Evolutionary conservation across 352 stramenopile species (phyloP), one percentile per base, ranked within the genome.

Genomic region (Pythium grandisporangium): DNA sequence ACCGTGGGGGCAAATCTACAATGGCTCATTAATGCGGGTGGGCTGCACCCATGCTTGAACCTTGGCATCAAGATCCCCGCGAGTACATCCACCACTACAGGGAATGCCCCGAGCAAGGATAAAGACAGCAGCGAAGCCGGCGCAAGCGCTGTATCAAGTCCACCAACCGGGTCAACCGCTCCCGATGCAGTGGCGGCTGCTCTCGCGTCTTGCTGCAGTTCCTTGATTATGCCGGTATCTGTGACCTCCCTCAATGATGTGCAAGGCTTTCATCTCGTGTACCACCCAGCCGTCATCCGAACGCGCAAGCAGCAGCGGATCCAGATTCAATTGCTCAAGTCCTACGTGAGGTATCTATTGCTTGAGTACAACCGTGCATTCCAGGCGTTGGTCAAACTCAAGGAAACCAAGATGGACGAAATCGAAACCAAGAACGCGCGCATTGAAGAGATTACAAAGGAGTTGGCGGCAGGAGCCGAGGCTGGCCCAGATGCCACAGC

Each of bases 361-460:
- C 53, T 45, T 20, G 54, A 66, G 19, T 97, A 95, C 69, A 97
- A 97, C 51, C 48, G 52, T 27, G 71, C 91, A 37, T 95, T 97
- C 47, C 53, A 87, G 22, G 67, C 72, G 33, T 51, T 96, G 1
- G 47, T 61, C 21, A 59, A 56, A 19, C 62, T 81, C 10, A 97
- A 97, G 37, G 61, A 85, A 34, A 59, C 66, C 45, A 86, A 81
- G 1, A 70, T 95, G 29, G 80, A 90, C 24, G 70, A 92, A 43
- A 91, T 97, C 24, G 73, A 95, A 30, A 62, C 70, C 23, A 93
- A 94, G 51, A 95, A 95, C 42, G 63, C 72, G 19, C 79, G 90
- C 23, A 93, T 97, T 42, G 42, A 64, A 16, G 83, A 97, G 45
- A 97, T 97, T 37, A 53, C 69, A 21, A 32, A 41, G 10, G 86